phyloP scores from a whole-genome alignment of 768 basidiomycete species.

The Leccinum imitatum region DNA sequence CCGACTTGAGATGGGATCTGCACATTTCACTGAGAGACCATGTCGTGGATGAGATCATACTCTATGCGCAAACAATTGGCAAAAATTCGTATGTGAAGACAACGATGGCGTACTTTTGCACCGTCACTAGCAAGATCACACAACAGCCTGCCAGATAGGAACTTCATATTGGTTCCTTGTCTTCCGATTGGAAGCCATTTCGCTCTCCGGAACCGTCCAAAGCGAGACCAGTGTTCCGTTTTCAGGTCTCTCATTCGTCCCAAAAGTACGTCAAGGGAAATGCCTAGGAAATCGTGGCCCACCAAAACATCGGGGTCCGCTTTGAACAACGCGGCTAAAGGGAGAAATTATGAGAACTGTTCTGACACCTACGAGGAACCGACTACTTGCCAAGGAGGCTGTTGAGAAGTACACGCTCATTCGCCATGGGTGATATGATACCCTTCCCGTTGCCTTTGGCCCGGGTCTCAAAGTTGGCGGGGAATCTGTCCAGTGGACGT shows the following conservation, averaged over 20 bases:
- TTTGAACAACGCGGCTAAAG: slow-evolving; percentile 68
- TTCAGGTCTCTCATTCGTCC: slow-evolving; percentile 90
- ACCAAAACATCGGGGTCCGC: slow-evolving; percentile 94
- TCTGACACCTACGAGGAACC: background rate
- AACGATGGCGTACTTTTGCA: slow-evolving; percentile 63
- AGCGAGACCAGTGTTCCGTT: slow-evolving; percentile 89
- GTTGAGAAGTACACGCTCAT: slow-evolving; percentile 85
- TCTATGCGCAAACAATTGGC: slow-evolving; percentile 42
- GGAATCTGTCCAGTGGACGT: slow-evolving; percentile 85
- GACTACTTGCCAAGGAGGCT: slow-evolving; percentile 65
- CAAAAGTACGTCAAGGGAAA: slow-evolving; percentile 85
- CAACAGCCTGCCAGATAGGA: slow-evolving; percentile 81
- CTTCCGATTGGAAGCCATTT: slow-evolving; percentile 81
- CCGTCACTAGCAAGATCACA: slow-evolving; percentile 95
- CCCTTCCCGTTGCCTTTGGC: slow-evolving; percentile 67
- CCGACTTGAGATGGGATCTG: slow-evolving; percentile 78
- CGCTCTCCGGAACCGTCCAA: slow-evolving; percentile 84
- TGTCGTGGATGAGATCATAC: slow-evolving; percentile 96
- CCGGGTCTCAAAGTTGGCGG: slow-evolving; percentile 73
- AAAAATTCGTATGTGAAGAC: background rate
- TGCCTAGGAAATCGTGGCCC: slow-evolving; percentile 92
- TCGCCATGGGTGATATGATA: slow-evolving; percentile 67
- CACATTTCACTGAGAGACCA: slow-evolving; percentile 99
- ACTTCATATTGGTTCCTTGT: slow-evolving; percentile 80
- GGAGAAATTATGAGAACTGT: background rate